Conservation (phyloP, 2,329 filamentous ascomycete species). For the Penicillium verrucosum region DNA sequence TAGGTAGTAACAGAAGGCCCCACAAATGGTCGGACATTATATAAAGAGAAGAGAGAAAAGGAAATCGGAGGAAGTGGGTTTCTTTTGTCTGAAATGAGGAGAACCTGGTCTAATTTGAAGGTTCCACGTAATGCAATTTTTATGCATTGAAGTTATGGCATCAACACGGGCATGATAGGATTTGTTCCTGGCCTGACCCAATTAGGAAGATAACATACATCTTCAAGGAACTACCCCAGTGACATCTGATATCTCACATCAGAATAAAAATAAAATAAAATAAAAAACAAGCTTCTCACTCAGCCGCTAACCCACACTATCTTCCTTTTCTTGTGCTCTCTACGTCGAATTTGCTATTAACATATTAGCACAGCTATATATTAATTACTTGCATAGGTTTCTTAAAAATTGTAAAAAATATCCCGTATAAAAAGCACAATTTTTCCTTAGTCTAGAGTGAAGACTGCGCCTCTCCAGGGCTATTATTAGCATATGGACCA, state of each 20-base stretch:
- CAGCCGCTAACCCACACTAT: too few relatives aligned
- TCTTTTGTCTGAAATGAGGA: slow-evolving; percentile 1
- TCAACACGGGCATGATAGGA: background rate
- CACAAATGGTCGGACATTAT: slow-evolving; percentile 9
- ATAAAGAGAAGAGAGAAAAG: background rate
- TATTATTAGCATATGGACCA: too few relatives aligned
- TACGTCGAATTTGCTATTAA: too few relatives aligned
- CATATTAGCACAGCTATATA: too few relatives aligned
- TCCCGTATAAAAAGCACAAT: too few relatives aligned
- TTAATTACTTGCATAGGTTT: too few relatives aligned
- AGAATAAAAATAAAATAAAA: background rate
- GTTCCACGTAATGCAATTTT: background rate
- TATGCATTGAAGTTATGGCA: slow-evolving; percentile 19
- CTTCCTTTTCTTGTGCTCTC: too few relatives aligned
- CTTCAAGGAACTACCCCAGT: background rate
- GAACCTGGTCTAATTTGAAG: background rate
- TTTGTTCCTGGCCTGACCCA: background rate
- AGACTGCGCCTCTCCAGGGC: too few relatives aligned
- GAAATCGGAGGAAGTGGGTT: background rate
- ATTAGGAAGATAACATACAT: background rate
- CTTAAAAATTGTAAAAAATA: too few relatives aligned
- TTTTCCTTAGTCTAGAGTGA: too few relatives aligned
- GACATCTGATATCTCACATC: background rate
- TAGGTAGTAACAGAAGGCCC: slow-evolving; percentile 1
- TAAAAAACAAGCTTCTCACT: background rate